These are phyloP conservation scores for Phaffia tasmanica DNA, from an alignment of 768 basidiomycete genomes.

Conservation along the genomic window DNA sequence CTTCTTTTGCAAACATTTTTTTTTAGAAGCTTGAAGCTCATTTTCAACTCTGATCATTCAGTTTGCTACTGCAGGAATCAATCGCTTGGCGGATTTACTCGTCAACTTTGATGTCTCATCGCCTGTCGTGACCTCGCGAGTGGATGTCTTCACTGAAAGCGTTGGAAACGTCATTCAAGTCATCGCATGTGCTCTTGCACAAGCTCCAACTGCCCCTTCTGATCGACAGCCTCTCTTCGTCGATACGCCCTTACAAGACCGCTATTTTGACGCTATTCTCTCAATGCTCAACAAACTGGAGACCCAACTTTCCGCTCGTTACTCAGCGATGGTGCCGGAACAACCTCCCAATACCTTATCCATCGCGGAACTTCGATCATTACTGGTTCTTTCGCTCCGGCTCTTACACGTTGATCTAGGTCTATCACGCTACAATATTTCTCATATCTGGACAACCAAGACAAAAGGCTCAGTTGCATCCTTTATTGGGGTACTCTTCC, in stretches of 20 bases:
- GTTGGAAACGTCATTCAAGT: conserved; percentile 15
- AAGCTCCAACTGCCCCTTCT: not conserved
- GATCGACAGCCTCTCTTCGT: conserved; percentile 5
- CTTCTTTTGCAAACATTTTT: not conserved
- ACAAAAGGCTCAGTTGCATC: conserved; percentile 1
- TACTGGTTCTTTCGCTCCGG: conserved; percentile 14
- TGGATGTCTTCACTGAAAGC: conserved; percentile 8
- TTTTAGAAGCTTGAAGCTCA: not conserved
- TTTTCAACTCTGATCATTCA: not conserved
- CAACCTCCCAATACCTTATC: not conserved
- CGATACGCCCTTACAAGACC: conserved; percentile 1
- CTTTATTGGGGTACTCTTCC: conserved; percentile 1
- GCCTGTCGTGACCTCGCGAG: not conserved
- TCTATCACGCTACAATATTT: conserved; percentile 7
- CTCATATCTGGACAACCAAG: conserved; percentile 8
- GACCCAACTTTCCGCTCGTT: not conserved
- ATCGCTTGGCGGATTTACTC: conserved; percentile 9
- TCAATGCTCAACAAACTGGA: conserved; percentile 7
- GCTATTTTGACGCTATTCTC: not conserved
- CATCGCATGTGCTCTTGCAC: not conserved
- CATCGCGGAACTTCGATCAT: not conserved
- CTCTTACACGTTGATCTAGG: conserved; percentile 13
- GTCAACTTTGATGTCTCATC: not conserved
- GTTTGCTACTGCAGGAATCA: conserved; percentile 12
- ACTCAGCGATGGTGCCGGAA: not conserved